Evolutionary conservation across 2,329 filamentous ascomycete species (phyloP).

Genomic region (Cryphonectria carpinicola): DNA sequence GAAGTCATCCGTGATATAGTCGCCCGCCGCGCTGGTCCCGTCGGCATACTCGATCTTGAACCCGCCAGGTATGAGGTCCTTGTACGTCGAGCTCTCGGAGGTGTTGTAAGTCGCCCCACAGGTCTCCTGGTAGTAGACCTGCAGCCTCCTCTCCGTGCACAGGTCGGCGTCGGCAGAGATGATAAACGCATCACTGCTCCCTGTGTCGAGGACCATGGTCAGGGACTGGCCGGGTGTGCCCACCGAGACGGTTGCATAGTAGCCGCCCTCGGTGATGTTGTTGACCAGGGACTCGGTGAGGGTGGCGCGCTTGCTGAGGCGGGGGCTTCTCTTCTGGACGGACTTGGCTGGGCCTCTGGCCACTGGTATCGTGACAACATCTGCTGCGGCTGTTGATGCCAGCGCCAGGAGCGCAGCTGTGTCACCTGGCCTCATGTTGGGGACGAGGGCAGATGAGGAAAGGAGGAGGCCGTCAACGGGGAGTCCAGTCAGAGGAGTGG

Average conservation of each 20-base stretch:
- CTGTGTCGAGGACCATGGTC: conserved; percentile 63
- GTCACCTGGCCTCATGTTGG: conserved; percentile 20
- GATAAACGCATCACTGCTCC: conserved; percentile 67
- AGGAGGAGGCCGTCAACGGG: not conserved
- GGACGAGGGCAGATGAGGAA: not conserved
- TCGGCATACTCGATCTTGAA: conserved; percentile 68
- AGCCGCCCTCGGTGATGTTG: conserved; percentile 58
- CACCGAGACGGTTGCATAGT: conserved; percentile 60
- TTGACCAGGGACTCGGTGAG: conserved; percentile 50
- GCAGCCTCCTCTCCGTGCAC: conserved; percentile 42
- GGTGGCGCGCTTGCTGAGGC: conserved; percentile 29
- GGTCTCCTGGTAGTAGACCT: conserved; percentile 40
- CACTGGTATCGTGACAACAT: conserved; percentile 32
- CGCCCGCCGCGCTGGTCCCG: conserved; percentile 55
- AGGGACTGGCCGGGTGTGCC: conserved; percentile 62
- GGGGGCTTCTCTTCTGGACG: conserved; percentile 33
- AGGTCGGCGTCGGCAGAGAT: conserved; percentile 44
- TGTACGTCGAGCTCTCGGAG: conserved; percentile 52
- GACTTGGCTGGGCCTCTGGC: conserved; percentile 22
- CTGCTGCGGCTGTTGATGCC: conserved; percentile 24
- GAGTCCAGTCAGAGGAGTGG: no score
- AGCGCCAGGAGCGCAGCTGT: conserved; percentile 14
- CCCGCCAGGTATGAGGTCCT: conserved; percentile 44
- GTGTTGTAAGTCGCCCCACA: conserved; percentile 50
- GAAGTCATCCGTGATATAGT: conserved; percentile 63